Conservation (phyloP, 192 early-diverging fungal species). For the Backusella mclennaniae region DNA sequence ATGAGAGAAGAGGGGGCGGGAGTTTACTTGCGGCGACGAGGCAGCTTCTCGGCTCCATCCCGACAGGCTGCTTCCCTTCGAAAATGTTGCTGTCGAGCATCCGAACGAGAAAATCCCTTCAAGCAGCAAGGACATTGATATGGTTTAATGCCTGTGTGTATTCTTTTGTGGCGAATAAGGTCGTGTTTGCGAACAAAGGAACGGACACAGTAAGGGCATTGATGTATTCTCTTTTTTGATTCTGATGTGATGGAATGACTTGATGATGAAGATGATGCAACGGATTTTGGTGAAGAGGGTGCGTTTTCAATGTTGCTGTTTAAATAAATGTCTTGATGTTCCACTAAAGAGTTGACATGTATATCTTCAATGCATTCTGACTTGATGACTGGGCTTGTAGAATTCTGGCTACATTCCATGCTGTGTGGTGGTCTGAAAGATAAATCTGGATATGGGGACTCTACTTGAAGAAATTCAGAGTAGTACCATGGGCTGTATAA, state of each 20-base stretch:
- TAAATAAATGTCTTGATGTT: neutral
- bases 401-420: neutral
- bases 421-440: neutral
- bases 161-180: slow-evolving; percentile 1
- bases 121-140: slow-evolving; percentile 17
- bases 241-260: neutral
- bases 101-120: slow-evolving; percentile 11
- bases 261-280: neutral
- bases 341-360: neutral
- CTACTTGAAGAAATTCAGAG: neutral
- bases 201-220: slow-evolving; percentile 2
- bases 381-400: neutral
- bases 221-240: neutral
- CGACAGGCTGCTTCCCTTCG: neutral
- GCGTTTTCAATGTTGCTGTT: neutral
- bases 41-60: neutral
- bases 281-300: neutral
- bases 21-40: neutral
- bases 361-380: neutral
- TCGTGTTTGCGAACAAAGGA: slow-evolving; percentile 17
- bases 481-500: neutral
- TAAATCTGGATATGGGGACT: neutral
- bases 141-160: slow-evolving; percentile 20
- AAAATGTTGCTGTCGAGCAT: slow-evolving; percentile 14
- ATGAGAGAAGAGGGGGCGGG: neutral